Percentiles rank a stretch among this genome's conserved stretches.
Conservation (phyloP, 2,329 filamentous ascomycete genomes). For the Nakataea oryzae region DNA sequence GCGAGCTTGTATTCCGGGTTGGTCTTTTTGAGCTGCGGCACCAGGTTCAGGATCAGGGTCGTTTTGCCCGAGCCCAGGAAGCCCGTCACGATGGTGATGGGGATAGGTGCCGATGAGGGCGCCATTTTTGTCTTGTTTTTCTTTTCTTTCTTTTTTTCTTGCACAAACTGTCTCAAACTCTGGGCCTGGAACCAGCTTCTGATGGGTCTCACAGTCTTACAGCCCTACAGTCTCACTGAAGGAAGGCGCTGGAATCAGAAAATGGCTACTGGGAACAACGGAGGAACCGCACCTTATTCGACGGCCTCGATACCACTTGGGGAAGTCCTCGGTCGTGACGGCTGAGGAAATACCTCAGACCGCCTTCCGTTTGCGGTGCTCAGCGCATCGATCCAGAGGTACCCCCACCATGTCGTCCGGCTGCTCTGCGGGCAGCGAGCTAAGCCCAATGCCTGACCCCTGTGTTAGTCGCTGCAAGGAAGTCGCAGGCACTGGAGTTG, state of each 20-base stretch:
- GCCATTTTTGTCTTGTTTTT: not conserved
- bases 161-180: not conserved
- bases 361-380: not conserved
- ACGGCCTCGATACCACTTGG: not conserved
- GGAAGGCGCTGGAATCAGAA: not conserved
- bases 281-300: not conserved
- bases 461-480: not conserved
- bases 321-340: not conserved
- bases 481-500: not conserved
- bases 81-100: constrained; percentile 90
- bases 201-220: too few species aligned
- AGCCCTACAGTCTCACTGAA: not conserved
- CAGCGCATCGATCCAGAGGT: not conserved
- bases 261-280: not conserved
- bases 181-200: not conserved
- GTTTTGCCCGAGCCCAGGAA: constrained; percentile 96
- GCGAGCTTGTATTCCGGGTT: constrained; percentile 75
- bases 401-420: not conserved
- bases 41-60: constrained; percentile 85
- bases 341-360: not conserved
- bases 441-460: too few species aligned
- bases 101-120: constrained; percentile 44
- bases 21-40: constrained; percentile 73
- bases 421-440: too few species aligned
- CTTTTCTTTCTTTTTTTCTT: not conserved